Conservation (phyloP, 495 filamentous ascomycete genomes). For the Penicillium waksmanii region DNA sequence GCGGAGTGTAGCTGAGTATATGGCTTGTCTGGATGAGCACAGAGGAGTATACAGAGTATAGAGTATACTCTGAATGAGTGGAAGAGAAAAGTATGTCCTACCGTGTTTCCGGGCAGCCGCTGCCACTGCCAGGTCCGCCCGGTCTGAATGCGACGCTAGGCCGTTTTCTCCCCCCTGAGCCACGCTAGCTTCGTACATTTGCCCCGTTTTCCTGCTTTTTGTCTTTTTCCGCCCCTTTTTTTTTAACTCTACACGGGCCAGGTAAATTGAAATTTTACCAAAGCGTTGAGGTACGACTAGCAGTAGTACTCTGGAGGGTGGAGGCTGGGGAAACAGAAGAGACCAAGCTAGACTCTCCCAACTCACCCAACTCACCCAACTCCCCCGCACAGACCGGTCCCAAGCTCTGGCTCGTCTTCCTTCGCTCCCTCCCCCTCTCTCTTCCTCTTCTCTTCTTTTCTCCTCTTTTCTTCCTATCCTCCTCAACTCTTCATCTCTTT, state of each 20-base stretch:
- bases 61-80: too few relatives aligned
- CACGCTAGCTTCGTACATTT: background rate
- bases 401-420: too few relatives aligned
- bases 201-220: background rate
- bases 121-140: conserved; percentile 18
- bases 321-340: conserved; percentile 2
- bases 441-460: conserved; percentile 15
- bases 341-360: too few relatives aligned
- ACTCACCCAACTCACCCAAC: too few relatives aligned
- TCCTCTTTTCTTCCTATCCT: conserved; percentile 8
- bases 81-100: too few relatives aligned
- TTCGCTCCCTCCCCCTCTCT: too few relatives aligned
- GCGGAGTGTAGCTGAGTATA: too few relatives aligned
- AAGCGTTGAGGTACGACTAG: background rate
- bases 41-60: too few relatives aligned
- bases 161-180: background rate
- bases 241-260: background rate
- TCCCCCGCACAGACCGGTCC: conserved; percentile 36
- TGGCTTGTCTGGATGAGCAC: too few relatives aligned
- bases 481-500: background rate
- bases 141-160: conserved; percentile 10
- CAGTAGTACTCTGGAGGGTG: background rate
- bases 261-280: background rate
- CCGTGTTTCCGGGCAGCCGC: conserved; percentile 3
- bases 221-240: background rate